Evolutionary conservation across 2,329 filamentous ascomycete species (phyloP), one percentile per base, ranked within the genome.

Genomic region (Colletotrichum aenigma): DNA sequence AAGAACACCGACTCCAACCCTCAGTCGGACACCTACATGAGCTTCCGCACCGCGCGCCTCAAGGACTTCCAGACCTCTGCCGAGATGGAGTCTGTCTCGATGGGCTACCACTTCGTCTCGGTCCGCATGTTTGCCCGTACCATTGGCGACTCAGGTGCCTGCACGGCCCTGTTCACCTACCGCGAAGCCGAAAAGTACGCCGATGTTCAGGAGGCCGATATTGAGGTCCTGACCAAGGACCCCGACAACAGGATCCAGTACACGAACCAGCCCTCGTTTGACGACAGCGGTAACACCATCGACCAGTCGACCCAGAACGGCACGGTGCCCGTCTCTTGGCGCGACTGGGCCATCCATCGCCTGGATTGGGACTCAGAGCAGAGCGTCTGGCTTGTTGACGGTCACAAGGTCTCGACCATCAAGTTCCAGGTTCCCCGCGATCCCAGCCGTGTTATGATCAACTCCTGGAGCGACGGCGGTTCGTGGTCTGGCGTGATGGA

Each of bases 381-480:
- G 64, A 91, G 87, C 70, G 87, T 87, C 26, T 93, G 91, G 91
- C 92, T 87, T 77, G 85, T 91, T 24, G 85, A 92, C 78, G 88
- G 87, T 36, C 80, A 85, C 48, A 82, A 89, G 78, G 85, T 88
- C 3, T 88, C 89, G 3, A 87, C 84, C 26, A 91, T 91, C 77
- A 85, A 84, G 5, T 91, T 91, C 79, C 89, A 91, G 74, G 88
- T 89, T 16, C 91, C 91, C 0, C 84, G 86, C 28, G 88, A 90
- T 66, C 84, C 87, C 6, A 88, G 87, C 43, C 86, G 87, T 69
- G 81, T 93, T 65, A 87, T 91, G 34, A 84, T 93, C 78, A 93
- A 93, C 79, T 86, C 90, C 64, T 93, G 91, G 91, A 89, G 89
- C 71, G 88, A 93, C 76, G 91, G 91, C 24, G 90, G 91, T 6